These are phyloP conservation scores for Russula abietina DNA, from an alignment of 768 basidiomycete genomes.

Conservation along the genomic window DNA sequence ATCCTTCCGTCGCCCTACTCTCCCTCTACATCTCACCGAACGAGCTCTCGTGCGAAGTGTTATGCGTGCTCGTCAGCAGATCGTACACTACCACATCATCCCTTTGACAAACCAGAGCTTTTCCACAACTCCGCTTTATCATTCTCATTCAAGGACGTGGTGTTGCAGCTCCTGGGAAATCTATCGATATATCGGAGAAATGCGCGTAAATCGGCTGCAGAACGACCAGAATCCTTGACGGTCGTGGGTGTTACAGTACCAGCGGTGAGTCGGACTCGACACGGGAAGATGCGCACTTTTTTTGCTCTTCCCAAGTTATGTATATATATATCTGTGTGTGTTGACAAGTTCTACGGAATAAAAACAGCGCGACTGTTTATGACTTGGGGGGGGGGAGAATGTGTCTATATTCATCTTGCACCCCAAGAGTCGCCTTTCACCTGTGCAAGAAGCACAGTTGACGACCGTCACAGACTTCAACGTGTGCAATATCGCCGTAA, in stretches of 20 bases:
- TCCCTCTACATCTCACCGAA: slow-evolving; percentile 81
- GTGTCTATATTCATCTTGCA: slow-evolving; percentile 98
- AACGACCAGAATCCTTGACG: slow-evolving; percentile 69
- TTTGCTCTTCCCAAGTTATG: neutral
- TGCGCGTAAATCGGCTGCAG: slow-evolving; percentile 47
- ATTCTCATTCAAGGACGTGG: slow-evolving; percentile 99
- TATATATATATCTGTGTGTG: neutral
- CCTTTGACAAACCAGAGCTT: no score
- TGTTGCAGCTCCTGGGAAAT: slow-evolving; percentile 91
- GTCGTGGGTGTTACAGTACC: slow-evolving; percentile 95
- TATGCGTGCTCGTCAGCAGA: slow-evolving; percentile 64
- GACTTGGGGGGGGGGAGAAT: slow-evolving; percentile 89
- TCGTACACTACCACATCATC: slow-evolving; percentile 68
- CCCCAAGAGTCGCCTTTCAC: slow-evolving; percentile 92
- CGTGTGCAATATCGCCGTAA: slow-evolving; percentile 90
- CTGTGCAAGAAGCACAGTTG: slow-evolving; percentile 99
- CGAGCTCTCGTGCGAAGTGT: slow-evolving; percentile 72
- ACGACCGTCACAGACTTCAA: slow-evolving; percentile 93
- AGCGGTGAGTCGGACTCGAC: no score
- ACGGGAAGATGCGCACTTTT: slow-evolving; percentile 70
- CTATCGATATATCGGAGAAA: slow-evolving; percentile 85
- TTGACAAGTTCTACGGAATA: neutral
- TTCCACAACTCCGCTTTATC: slow-evolving; percentile 98
- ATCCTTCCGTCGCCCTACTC: slow-evolving; percentile 79
- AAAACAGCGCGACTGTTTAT: slow-evolving; percentile 88